phyloP scores from a whole-genome alignment of 106 monocot genomes.

The Gastrodia elata region DNA sequence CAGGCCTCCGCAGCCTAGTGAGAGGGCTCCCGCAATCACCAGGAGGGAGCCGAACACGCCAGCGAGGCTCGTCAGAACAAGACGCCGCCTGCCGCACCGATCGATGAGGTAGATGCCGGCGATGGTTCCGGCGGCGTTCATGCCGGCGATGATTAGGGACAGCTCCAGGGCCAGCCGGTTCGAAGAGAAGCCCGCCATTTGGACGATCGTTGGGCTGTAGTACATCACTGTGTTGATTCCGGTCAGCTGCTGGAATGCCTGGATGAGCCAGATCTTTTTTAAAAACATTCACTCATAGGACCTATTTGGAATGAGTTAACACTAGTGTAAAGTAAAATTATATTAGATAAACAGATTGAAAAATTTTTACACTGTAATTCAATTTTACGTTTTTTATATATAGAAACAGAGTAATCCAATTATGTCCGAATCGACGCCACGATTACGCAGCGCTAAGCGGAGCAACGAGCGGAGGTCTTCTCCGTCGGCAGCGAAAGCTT shows the following conservation, averaged over 20 bases:
- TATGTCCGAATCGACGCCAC: too few species aligned
- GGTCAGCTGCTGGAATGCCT: constrained; percentile 98
- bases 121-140: constrained; percentile 73
- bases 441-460: too few species aligned
- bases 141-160: constrained; percentile 73
- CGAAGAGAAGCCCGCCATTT: constrained; percentile 99
- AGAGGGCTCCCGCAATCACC: constrained; percentile 61
- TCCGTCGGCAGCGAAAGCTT: too few species aligned
- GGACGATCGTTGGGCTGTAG: constrained; percentile 96
- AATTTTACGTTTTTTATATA: too few species aligned
- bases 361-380: too few species aligned
- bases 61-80: constrained; percentile 53
- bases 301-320: too few species aligned
- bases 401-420: too few species aligned
- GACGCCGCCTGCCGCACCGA: constrained; percentile 56
- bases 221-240: constrained; percentile 99
- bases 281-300: too few species aligned
- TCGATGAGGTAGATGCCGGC: constrained; percentile 82
- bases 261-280: too few species aligned
- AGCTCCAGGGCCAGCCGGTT: constrained; percentile 74
- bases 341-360: too few species aligned
- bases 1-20: constrained; percentile 41
- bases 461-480: too few species aligned
- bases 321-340: too few species aligned
- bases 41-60: constrained; percentile 69